Evolutionary conservation across 768 basidiomycete genomes (phyloP).

Genomic region (Hebeloma cylindrosporum): DNA sequence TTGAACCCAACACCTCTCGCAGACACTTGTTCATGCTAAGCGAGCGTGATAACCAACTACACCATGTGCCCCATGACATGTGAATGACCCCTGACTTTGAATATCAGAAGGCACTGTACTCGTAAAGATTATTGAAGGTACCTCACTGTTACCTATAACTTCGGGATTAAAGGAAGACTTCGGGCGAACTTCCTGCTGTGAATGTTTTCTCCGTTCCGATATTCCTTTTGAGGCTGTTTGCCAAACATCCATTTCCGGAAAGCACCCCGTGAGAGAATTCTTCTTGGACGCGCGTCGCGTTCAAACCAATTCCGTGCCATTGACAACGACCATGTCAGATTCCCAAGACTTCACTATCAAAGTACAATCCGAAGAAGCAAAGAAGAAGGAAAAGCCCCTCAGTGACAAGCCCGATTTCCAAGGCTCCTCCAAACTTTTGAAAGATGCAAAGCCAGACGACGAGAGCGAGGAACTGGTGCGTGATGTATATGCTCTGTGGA

Average conservation of each 20-base stretch:
- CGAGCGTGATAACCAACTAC: slow-evolving; percentile 23
- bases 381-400: slow-evolving; percentile 62
- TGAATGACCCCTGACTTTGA: too few relatives aligned
- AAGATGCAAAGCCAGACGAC: slow-evolving; percentile 49
- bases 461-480: slow-evolving; percentile 83
- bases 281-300: slow-evolving; percentile 56
- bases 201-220: neutral
- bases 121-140: too few relatives aligned
- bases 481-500: slow-evolving; percentile 16
- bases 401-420: slow-evolving; percentile 34
- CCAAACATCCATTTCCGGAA: slow-evolving; percentile 14
- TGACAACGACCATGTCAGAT: slow-evolving; percentile 49
- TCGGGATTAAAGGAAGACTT: too few relatives aligned
- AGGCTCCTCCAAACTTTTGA: slow-evolving; percentile 54
- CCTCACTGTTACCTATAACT: too few relatives aligned
- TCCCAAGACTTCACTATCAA: slow-evolving; percentile 57
- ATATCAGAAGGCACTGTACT: too few relatives aligned
- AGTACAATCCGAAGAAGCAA: slow-evolving; percentile 73
- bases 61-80: slow-evolving; percentile 1
- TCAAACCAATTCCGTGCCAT: slow-evolving; percentile 16
- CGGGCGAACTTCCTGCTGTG: too few relatives aligned
- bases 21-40: slow-evolving; percentile 13
- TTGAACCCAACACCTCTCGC: slow-evolving; percentile 22
- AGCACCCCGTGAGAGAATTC: slow-evolving; percentile 28
- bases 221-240: neutral